Conservation (phyloP, 352 stramenopile species). For the Globisporangium recalcitrans region DNA sequence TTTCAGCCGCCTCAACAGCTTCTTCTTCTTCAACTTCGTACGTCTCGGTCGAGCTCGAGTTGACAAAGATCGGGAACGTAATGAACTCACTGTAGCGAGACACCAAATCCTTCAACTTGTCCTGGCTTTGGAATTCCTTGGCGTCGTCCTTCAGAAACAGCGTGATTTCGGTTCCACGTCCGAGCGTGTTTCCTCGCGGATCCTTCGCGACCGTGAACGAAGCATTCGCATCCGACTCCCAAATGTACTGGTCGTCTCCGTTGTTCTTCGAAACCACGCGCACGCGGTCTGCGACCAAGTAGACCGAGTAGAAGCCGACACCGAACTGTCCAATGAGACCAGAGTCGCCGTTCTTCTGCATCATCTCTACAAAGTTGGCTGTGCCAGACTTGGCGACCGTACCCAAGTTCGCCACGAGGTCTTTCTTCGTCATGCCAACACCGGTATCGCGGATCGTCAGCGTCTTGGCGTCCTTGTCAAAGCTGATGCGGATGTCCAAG, state of each 20-base stretch:
- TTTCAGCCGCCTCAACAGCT: slow-evolving; percentile 52
- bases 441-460: slow-evolving; percentile 98
- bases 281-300: slow-evolving; percentile 95
- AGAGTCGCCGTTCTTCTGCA: slow-evolving; percentile 89
- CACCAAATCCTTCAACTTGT: slow-evolving; percentile 94
- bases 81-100: slow-evolving; percentile 99
- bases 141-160: slow-evolving; percentile 99
- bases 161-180: slow-evolving; percentile 97
- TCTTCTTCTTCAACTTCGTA: slow-evolving; percentile 89
- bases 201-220: slow-evolving; percentile 96
- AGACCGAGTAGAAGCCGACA: slow-evolving; percentile 99
- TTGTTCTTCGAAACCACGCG: slow-evolving; percentile 97
- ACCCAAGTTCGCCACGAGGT: slow-evolving; percentile 96
- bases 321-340: slow-evolving; percentile 99
- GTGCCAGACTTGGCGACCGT: slow-evolving; percentile 98
- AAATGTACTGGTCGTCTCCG: slow-evolving; percentile 97
- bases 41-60: slow-evolving; percentile 89
- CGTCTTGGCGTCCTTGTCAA: slow-evolving; percentile 93
- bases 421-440: slow-evolving; percentile 98
- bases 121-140: slow-evolving; percentile 92
- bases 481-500: slow-evolving; percentile 96
- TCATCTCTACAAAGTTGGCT: slow-evolving; percentile 97
- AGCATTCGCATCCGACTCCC: slow-evolving; percentile 96
- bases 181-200: slow-evolving; percentile 93
- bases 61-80: slow-evolving; percentile 98